These are phyloP conservation scores for Aristolochia fimbriata DNA, from an alignment of 164 flowering plant species.

Conservation along the genomic window DNA sequence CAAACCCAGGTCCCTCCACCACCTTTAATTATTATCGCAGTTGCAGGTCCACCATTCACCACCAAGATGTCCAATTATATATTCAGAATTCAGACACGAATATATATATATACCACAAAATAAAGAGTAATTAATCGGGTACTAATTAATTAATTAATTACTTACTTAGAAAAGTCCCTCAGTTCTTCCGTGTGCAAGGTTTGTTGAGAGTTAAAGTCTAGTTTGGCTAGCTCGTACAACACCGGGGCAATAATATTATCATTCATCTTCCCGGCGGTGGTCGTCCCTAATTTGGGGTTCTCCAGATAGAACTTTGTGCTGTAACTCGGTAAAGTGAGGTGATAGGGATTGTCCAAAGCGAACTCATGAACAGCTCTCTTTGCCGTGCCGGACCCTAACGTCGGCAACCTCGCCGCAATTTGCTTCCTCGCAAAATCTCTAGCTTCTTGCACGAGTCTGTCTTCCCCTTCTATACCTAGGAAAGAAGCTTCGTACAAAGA, in stretches of 20 bases:
- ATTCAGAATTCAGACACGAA: no score
- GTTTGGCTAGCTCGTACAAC: constrained; percentile 22
- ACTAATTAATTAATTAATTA: not conserved
- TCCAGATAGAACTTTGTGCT: constrained; percentile 13
- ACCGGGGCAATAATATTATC: constrained; percentile 8
- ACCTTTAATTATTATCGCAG: constrained; percentile 18
- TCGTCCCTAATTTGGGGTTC: not conserved
- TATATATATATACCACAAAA: no score
- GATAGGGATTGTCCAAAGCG: constrained; percentile 29
- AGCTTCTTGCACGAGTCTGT: constrained; percentile 38
- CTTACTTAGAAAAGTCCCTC: constrained; percentile 31
- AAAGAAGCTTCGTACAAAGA: constrained; percentile 24
- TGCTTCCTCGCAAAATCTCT: constrained; percentile 16
- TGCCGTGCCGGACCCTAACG: constrained; percentile 12
- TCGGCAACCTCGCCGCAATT: constrained; percentile 11
- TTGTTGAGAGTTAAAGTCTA: constrained; percentile 29
- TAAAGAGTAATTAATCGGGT: no score
- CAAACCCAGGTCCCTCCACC: constrained; percentile 53
- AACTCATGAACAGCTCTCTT: constrained; percentile 3
- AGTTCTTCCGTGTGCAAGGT: constrained; percentile 35
- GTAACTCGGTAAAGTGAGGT: constrained; percentile 33
- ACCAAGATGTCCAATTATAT: not conserved
- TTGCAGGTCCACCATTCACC: no score
- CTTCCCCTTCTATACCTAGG: constrained; percentile 32
- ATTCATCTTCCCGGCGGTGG: no score